Percentiles rank a stretch among this genome's conserved stretches.
Evolutionary conservation across 768 basidiomycete genomes (phyloP).

Genomic region (Tulasnella sp.): DNA sequence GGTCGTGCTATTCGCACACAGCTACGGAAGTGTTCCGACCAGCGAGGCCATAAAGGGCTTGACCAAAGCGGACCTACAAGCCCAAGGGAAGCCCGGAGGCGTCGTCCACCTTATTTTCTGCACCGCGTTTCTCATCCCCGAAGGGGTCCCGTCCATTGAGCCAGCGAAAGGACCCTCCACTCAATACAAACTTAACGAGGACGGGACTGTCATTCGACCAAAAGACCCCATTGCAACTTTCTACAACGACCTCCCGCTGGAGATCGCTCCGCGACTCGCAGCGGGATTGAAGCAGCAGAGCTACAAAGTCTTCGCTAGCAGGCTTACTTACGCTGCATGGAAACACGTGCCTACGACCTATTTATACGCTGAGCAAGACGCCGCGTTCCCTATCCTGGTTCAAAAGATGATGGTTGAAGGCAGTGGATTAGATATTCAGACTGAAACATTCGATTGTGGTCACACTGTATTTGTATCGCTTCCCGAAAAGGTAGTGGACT

Average conservation of each 20-base stretch:
- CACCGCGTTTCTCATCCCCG: background rate
- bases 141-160: background rate
- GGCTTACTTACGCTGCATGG: background rate
- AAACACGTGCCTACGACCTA: background rate
- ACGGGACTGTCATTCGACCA: background rate
- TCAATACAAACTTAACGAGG: background rate
- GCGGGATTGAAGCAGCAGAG: background rate
- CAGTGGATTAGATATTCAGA: background rate
- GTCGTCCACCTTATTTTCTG: background rate
- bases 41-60: background rate
- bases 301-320: background rate
- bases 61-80: background rate
- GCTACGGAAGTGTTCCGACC: background rate
- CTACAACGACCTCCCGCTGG: background rate
- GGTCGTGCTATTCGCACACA: background rate
- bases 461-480: background rate
- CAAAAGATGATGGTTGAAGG: background rate
- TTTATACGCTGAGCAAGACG: background rate
- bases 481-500: background rate
- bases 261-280: background rate
- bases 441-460: background rate
- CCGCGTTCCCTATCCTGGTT: background rate
- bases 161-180: background rate
- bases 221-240: background rate
- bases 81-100: background rate